Evolutionary conservation across 2,329 filamentous ascomycete genomes (phyloP), one percentile per base, ranked within the genome.

Genomic region (Rhinocladiella mackenziei): DNA sequence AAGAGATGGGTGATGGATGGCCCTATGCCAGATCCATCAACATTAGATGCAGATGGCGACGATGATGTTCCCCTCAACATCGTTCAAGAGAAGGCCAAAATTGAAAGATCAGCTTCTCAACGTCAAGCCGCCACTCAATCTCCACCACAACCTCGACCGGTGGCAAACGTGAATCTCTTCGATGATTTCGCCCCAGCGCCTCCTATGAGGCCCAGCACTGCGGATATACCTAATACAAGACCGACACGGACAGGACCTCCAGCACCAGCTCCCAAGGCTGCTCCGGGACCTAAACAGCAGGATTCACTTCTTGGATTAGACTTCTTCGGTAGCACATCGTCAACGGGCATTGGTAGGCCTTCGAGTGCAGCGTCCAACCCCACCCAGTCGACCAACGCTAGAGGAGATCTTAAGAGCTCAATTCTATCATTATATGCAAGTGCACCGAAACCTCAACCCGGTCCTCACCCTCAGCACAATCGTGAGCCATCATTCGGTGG

Each of bases 1-100:
- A 97, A 95, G 78, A 78, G 94, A 70, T 98, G 92, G 92, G 85
- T 89, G n/a, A 97, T 97, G 89, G 92, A 98, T 50, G 92, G 92
- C 1, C 82, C 81, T 4, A 91, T 94, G 62, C 94, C 94, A 4
- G 89, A 97, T 63, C 92, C 94, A n/a, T 77, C 86, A 2, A 86
- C 85, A 1, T 69, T 98, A 39, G 88, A 94, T 62, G 80, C 72
- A 10, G 86, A 88, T 11, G 89, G 81, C 41, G 91, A 96, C 59
- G 89, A 95, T 56, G 89, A 97, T 64, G 71, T 81, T 61, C 81
- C 81, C 23, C 68, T 84, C 58, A 81, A 77, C 41, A 76, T 83
- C 47, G 80, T 84, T 19, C 78, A 83, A 61, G 78, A 84, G 61
- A 81, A 83, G 64, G 87, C 73, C 68, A 87, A 78, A 68, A 76